Evolutionary conservation across 1,139 yeast species (phyloP).

Genomic region (Zygotorulaspora mrakii): DNA sequence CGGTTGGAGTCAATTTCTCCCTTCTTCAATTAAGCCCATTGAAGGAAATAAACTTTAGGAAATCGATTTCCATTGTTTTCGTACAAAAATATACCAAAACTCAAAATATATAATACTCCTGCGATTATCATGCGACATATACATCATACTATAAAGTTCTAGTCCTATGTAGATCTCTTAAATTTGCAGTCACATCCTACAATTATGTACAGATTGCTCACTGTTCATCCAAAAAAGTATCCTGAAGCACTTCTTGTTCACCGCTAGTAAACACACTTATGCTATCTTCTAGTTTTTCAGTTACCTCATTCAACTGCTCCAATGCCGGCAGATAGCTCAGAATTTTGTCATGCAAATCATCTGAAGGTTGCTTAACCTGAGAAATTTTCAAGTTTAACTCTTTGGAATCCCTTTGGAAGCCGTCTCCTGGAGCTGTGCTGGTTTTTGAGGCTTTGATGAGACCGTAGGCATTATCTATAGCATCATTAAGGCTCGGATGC

Average conservation of each 20-base stretch:
- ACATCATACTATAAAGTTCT: no score
- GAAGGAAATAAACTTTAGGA: background rate
- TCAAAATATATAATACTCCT: no score
- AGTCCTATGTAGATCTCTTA: no score
- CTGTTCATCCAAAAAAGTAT: background rate
- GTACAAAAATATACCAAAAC: no score
- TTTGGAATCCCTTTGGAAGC: slow-evolving; percentile 17
- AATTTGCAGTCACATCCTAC: no score
- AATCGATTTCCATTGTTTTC: no score
- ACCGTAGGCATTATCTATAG: slow-evolving; percentile 31
- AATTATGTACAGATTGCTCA: no score
- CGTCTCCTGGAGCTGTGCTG: slow-evolving; percentile 5
- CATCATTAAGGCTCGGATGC: slow-evolving; percentile 30
- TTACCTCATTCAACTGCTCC: slow-evolving; percentile 8
- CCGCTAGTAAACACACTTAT: slow-evolving; percentile 8
- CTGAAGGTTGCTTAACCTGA: background rate
- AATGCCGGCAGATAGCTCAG: slow-evolving; percentile 14
- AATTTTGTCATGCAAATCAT: slow-evolving; percentile 5
- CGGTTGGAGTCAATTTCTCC: background rate
- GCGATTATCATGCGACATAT: no score
- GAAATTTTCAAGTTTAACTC: slow-evolving; percentile 19
- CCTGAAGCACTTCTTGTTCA: slow-evolving; percentile 4
- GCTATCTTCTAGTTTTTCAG: slow-evolving; percentile 10
- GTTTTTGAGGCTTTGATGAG: slow-evolving; percentile 18
- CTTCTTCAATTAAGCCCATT: background rate